Evolutionary conservation across 345 rosid species (phyloP), one percentile per base, ranked within the genome.

Genomic region (Pistacia integerrima): DNA sequence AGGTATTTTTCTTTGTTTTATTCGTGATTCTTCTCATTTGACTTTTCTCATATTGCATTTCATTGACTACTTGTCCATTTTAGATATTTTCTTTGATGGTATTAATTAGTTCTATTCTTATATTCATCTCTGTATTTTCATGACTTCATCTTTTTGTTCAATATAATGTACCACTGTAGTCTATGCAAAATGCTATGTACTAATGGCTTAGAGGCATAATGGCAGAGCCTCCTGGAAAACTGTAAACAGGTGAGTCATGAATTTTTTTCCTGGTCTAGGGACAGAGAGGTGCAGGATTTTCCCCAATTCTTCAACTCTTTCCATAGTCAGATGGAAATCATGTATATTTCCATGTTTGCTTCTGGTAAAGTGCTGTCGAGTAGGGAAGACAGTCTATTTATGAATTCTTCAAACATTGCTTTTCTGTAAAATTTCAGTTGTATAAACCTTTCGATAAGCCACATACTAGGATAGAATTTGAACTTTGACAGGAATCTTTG

Each of bases 1-100:
- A 96, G 99, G 92, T 84, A 67, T n/a, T 8, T 30, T 74, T 25
- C 17, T 52, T 52, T 64, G 17, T 62, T 57, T 22, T 74, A n/a
- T 62, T 58, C 11, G 8, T 55, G 65, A 72, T 7, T 59, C n/a
- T 52, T n/a, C 20, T 46, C 41, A 36, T 9, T 14, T 9, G 65
- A 72, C 4, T 59, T 16, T 52, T n/a, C 20, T 46, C 41, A 36
- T 9, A n/a, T 9, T 56, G 57, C 65, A 44, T 68, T 67, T 18
- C 8, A 25, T 18, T 52, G 58, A 28, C 4, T 58, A 22, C 52
- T 57, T 57, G 55, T n/a, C 44, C 41, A 12, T 8, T 20, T 3
- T 46, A 48, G 17, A 18, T 20, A 2, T 44, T 52, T 67, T 14
- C 56, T 70, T 20, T 36, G 8, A 17, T 2, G 14, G 16, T 35